Evolutionary conservation across 257 asterid species (phyloP), one percentile per base, ranked within the genome.

Genomic region (Asclepias syriaca): DNA sequence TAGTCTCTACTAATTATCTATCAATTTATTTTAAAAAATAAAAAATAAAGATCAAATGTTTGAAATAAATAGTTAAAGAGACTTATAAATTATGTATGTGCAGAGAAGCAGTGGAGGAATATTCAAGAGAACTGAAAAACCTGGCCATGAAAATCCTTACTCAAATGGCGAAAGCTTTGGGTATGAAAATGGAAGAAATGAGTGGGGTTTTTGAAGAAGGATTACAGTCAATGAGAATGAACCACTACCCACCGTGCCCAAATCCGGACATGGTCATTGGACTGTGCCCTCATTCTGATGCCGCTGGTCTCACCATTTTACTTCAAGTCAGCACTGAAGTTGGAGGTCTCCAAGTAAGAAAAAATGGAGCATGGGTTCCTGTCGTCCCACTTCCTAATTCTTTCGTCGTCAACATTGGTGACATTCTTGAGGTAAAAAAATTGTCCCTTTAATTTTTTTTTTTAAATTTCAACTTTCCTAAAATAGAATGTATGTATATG

Each of bases 71-170:
- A 34, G 39, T 34, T 34, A 29, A 29, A n/a, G 37, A 34, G 37
- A 34, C 37, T 34, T 34, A 34, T 34, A 34, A 34, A 3, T 34
- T 34, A 40, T 43, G 7, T 43, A 43, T 43, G 27, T 69, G 18
- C 77, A 89, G 93, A 81, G 85, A 77, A 27, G 80, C 89, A 3
- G 72, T 84, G n/a, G 95, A 89, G 21, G 75, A 68, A 8, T 89
- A 89, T 66, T 67, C 86, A 27, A 55, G 29, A 1, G 88, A 83
- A 34, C 6, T 87, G 74, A 79, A 79, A 56, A 48, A 8, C 3
- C 79, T 89, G 0, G 88, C 82, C 15, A 29, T 73, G 79, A 85
- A 86, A 78, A 71, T 89, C 3, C 69, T 84, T 18, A 4, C 22
- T 9, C 74, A 45, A 24, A 72, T 86, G 76, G 84, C 84, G 0